Conservation (phyloP, 257 asterid species). For the Solanum lignicaule region DNA sequence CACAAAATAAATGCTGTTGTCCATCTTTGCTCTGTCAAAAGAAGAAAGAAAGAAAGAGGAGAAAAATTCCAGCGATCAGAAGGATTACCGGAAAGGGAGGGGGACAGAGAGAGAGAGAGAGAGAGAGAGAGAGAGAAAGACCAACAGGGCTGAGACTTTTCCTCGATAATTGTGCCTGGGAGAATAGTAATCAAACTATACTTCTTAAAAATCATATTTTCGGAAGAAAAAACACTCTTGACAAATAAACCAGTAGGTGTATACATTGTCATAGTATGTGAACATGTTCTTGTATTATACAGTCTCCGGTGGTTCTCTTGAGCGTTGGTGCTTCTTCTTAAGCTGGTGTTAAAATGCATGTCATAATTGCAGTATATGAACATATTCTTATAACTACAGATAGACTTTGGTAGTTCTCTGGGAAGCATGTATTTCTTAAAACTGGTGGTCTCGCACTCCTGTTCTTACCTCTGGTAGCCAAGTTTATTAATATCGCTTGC, state of each 20-base stretch:
- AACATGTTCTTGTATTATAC: neutral
- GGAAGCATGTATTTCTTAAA: neutral
- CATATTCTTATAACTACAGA: neutral
- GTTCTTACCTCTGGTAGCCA: neutral
- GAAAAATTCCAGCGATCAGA: neutral
- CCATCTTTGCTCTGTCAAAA: neutral
- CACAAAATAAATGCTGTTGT: neutral
- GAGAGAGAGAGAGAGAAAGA: neutral
- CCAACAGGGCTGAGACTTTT: neutral
- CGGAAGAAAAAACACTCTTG: neutral
- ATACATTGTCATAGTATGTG: neutral
- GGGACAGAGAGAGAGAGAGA: neutral
- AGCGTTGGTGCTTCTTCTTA: neutral
- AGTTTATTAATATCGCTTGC: neutral
- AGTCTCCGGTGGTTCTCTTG: neutral
- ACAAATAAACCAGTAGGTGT: neutral
- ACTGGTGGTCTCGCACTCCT: neutral
- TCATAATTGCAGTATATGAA: neutral
- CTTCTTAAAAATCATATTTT: neutral
- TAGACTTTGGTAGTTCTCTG: neutral
- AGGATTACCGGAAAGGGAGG: neutral
- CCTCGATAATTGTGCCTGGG: neutral
- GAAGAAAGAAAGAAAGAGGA: neutral
- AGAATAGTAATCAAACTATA: neutral
- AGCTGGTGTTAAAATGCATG: neutral